Conservation (phyloP, 108 stramenopile species). For the Cafeteria roenbergensis region DNA sequence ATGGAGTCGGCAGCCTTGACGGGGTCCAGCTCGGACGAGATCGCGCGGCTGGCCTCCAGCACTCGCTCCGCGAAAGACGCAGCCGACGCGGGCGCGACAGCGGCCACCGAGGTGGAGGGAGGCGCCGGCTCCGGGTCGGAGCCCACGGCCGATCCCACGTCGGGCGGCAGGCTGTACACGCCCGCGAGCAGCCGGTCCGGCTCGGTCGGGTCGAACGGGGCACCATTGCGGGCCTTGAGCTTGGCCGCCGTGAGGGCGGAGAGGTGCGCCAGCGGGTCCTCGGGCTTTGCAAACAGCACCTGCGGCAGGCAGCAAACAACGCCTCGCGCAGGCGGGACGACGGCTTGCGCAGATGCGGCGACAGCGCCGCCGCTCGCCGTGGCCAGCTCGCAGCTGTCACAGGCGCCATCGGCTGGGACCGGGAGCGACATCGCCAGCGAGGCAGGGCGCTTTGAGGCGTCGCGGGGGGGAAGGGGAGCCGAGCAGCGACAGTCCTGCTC, state of each 20-base stretch:
- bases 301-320: too few species aligned
- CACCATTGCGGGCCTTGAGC: conserved; percentile 21
- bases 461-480: too few species aligned
- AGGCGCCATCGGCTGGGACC: too few species aligned
- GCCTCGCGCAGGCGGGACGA: too few species aligned
- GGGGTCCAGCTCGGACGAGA: conserved; percentile 31
- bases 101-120: neutral
- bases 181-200: conserved; percentile 29
- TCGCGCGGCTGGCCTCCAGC: conserved; percentile 20
- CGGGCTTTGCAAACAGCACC: conserved; percentile 7
- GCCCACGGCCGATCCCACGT: conserved; percentile 40
- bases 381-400: too few species aligned
- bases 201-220: conserved; percentile 15
- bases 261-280: conserved; percentile 38
- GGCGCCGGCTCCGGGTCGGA: neutral
- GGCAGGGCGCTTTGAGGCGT: too few species aligned
- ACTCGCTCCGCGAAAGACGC: conserved; percentile 6
- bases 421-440: too few species aligned
- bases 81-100: neutral
- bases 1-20: conserved; percentile 17
- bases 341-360: too few species aligned
- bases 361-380: too few species aligned
- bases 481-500: too few species aligned
- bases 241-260: conserved; percentile 28
- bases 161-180: conserved; percentile 33